A percentile compares a stretch with the other conserved stretches of the same genome.
Conservation (phyloP, 441 rosid species). For the Kokia cookei region DNA sequence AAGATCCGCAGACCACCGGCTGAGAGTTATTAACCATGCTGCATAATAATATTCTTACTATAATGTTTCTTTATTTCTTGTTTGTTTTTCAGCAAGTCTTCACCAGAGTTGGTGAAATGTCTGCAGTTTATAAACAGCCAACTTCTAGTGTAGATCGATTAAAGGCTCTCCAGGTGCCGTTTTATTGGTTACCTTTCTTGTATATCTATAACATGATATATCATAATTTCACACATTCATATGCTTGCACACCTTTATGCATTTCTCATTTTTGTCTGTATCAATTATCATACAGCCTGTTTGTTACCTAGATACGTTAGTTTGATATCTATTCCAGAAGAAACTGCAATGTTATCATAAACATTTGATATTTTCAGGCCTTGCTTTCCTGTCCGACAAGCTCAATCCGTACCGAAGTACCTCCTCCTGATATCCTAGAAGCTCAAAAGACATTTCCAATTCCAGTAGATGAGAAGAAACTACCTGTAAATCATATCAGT, state of each 20-base stretch:
- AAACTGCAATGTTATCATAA: background rate
- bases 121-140: constrained; percentile 59
- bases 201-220: background rate
- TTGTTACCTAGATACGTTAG: background rate
- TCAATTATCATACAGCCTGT: background rate
- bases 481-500: constrained; percentile 35
- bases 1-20: background rate
- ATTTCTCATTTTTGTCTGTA: background rate
- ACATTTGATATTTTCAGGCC: constrained; percentile 33
- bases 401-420: constrained; percentile 49
- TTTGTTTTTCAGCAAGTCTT: constrained; percentile 38
- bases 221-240: background rate
- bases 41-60: background rate
- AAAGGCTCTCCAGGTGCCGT: constrained; percentile 49
- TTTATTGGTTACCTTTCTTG: background rate
- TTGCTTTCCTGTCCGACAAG: constrained; percentile 58
- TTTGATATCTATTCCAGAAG: background rate
- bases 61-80: background rate
- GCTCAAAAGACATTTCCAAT: constrained; percentile 56
- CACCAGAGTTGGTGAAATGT: constrained; percentile 35
- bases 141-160: constrained; percentile 35
- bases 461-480: constrained; percentile 39
- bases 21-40: background rate
- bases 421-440: constrained; percentile 43
- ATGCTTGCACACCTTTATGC: background rate